Conservation (phyloP, 345 rosid genomes). For the Salix purpurea region DNA sequence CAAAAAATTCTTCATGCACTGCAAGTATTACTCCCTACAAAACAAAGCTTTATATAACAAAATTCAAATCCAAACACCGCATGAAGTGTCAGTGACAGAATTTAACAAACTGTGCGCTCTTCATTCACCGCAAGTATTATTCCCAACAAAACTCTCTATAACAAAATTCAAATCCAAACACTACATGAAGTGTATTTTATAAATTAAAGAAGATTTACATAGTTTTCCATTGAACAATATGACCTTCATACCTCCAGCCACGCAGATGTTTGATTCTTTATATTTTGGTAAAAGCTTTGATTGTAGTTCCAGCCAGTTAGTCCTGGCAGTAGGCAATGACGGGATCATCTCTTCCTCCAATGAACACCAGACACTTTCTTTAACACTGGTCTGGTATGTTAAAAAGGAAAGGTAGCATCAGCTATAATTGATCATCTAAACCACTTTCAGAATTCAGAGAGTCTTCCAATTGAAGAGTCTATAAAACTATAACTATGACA, state of each 20-base stretch:
- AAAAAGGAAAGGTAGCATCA: slow-evolving; percentile 8
- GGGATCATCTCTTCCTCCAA: slow-evolving; percentile 91
- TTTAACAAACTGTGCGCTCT: too few species aligned
- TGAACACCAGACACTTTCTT: slow-evolving; percentile 76
- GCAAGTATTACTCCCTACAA: not conserved
- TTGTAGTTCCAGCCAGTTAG: slow-evolving; percentile 93
- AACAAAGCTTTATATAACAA: not conserved
- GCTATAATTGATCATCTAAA: slow-evolving; percentile 6
- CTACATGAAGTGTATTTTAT: not conserved
- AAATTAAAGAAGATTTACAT: not conserved
- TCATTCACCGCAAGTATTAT: too few species aligned
- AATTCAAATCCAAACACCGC: not conserved
- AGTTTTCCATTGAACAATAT: slow-evolving; percentile 22
- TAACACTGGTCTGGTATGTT: slow-evolving; percentile 54
- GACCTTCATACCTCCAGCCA: slow-evolving; percentile 91
- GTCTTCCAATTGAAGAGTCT: not conserved
- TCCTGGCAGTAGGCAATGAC: slow-evolving; percentile 58
- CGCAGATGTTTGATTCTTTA: slow-evolving; percentile 79
- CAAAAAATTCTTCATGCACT: not conserved
- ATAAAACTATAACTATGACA: slow-evolving; percentile 9
- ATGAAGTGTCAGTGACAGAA: not conserved
- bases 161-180: not conserved
- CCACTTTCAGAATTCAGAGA: not conserved
- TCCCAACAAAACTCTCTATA: not conserved
- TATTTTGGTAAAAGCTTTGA: slow-evolving; percentile 64